A percentile compares a stretch with the other conserved stretches of the same genome.
These are phyloP conservation scores for Brettanomyces sp. DNA, from an alignment of 805 yeast genomes.

Conservation along the genomic window DNA sequence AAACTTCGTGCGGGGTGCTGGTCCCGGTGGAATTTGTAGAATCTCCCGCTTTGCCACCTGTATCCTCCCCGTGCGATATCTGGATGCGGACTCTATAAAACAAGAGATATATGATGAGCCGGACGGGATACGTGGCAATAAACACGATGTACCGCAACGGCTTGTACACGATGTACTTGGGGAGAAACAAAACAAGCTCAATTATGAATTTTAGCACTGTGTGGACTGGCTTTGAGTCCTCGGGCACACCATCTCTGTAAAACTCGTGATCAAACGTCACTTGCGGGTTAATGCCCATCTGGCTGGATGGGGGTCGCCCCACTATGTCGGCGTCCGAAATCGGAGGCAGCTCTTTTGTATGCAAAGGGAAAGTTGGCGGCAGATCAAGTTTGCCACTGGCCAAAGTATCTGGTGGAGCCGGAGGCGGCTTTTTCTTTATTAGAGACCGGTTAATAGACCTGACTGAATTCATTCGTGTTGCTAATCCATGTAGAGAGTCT, in stretches of 20 bases:
- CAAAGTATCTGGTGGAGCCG: no score
- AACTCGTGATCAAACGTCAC: no score
- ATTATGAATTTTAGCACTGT: neutral
- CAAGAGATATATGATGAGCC: slow-evolving; percentile 1
- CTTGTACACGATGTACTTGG: neutral
- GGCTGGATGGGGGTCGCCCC: no score
- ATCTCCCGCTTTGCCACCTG: neutral
- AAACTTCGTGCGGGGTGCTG: neutral
- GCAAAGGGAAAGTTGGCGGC: no score
- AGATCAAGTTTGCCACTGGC: no score
- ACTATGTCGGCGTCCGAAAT: no score
- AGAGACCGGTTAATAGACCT: no score
- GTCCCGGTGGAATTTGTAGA: neutral
- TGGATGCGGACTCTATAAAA: slow-evolving; percentile 1
- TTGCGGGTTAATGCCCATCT: no score
- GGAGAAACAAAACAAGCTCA: neutral
- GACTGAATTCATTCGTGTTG: no score
- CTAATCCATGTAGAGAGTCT: no score
- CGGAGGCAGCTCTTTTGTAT: no score
- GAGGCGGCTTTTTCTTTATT: no score
- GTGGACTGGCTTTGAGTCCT: neutral
- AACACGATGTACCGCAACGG: slow-evolving; percentile 1
- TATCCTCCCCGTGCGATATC: neutral
- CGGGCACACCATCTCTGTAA: neutral
- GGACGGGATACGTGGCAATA: slow-evolving; percentile 1